Evolutionary conservation across 2,329 filamentous ascomycete genomes (phyloP).

Genomic region (Clarireedia homoeocarpa): DNA sequence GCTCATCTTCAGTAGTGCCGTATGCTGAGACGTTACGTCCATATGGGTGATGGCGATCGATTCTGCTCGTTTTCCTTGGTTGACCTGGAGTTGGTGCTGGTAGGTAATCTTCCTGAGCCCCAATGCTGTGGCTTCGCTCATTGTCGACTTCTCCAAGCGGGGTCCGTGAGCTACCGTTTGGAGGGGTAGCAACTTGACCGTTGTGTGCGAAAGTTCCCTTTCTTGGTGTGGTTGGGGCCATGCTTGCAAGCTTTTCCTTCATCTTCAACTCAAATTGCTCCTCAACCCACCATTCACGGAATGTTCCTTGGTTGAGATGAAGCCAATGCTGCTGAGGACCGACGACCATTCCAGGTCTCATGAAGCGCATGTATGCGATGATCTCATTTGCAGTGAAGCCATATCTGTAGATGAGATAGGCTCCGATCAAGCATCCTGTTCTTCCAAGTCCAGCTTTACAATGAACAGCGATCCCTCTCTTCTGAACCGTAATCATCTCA

Average conservation of each 20-base stretch:
- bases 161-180: slow-evolving; percentile 68
- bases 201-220: slow-evolving; percentile 52
- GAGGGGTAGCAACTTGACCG: slow-evolving; percentile 72
- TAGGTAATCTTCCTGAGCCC: slow-evolving; percentile 80
- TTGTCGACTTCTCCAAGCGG: slow-evolving; percentile 92
- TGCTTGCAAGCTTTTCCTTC: slow-evolving; percentile 45
- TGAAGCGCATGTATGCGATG: slow-evolving; percentile 98
- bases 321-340: slow-evolving; percentile 98
- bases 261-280: slow-evolving; percentile 41
- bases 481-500: slow-evolving; percentile 83
- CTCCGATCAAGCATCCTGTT: slow-evolving; percentile 92
- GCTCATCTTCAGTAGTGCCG: slow-evolving; percentile 40
- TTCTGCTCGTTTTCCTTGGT: slow-evolving; percentile 80
- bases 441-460: slow-evolving; percentile 96
- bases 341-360: slow-evolving; percentile 98
- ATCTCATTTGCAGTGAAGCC: slow-evolving; percentile 96
- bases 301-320: slow-evolving; percentile 90
- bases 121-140: slow-evolving; percentile 55
- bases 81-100: slow-evolving; percentile 94
- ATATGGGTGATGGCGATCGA: slow-evolving; percentile 65
- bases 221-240: slow-evolving; percentile 50
- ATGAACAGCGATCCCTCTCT: slow-evolving; percentile 92
- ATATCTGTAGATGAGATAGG: slow-evolving; percentile 94
- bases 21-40: slow-evolving; percentile 44
- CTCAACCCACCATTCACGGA: slow-evolving; percentile 95